Evolutionary conservation across 805 yeast genomes (phyloP).

Genomic region (Cyberlindnera bimundalis): DNA sequence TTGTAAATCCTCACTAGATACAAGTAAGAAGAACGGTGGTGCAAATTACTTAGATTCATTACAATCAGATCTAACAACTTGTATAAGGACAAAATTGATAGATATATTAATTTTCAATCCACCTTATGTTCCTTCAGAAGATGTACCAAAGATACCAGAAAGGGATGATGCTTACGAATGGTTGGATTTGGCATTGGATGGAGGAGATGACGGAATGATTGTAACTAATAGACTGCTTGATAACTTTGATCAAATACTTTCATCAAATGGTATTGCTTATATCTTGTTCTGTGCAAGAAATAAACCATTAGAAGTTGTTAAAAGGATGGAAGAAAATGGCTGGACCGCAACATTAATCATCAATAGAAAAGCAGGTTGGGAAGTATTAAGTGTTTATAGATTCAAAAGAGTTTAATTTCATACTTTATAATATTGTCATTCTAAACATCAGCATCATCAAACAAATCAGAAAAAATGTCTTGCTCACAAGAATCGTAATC

Average conservation of each 20-base stretch:
- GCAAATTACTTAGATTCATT: constrained; percentile 40
- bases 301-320: constrained; percentile 61
- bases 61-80: constrained; percentile 56
- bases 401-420: constrained; percentile 34
- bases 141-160: constrained; percentile 59
- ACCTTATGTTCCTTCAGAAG: constrained; percentile 91
- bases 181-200: constrained; percentile 87
- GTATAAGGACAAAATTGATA: constrained; percentile 43
- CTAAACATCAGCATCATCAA: constrained; percentile 19
- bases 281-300: constrained; percentile 91
- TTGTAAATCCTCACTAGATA: constrained; percentile 47
- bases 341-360: constrained; percentile 59
- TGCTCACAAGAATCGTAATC: constrained; percentile 46
- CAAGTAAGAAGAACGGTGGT: constrained; percentile 38
- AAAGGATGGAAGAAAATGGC: constrained; percentile 40
- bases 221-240: constrained; percentile 67
- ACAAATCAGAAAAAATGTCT: constrained; percentile 61
- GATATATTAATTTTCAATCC: constrained; percentile 89
- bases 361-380: constrained; percentile 92
- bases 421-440: background rate
- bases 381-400: constrained; percentile 72
- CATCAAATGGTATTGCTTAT: constrained; percentile 71
- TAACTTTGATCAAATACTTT: constrained; percentile 48
- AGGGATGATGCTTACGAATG: constrained; percentile 53
- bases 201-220: constrained; percentile 89